Evolutionary conservation across 1,139 yeast genomes (phyloP), one percentile per base, ranked within the genome.

Genomic region (Geotrichum macrosporum): DNA sequence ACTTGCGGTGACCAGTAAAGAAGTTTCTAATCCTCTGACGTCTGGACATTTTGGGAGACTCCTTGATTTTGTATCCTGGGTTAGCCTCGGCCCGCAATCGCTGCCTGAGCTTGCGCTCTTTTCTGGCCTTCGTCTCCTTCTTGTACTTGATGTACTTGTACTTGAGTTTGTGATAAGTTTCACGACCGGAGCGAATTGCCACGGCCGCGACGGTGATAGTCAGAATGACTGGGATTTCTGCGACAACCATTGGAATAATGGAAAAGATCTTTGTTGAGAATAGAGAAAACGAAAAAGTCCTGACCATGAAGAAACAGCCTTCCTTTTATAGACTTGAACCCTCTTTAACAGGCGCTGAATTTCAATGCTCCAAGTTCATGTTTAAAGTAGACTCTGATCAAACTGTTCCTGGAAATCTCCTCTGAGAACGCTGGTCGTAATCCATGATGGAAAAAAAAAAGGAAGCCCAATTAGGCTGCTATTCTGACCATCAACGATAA

Each of bases 141-240:
- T 35, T 30, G 35, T 27, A 13, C 15, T 26, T 20, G 19, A 19
- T 30, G 24, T 16, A 20, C 35, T 38, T 44, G 20, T 5, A 2
- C 13, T 32, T 33, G 24, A 26, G 22, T 12, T 3, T 24, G 26
- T 36, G 47, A 15, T 31, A 22, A 26, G 24, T 26, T 8, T 37
- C 33, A 21, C 42, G 40, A 16, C 43, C 30, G n/a, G 30, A 29
- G 19, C 43, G 38, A 15, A 27, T 18, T 9, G 43, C 33, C 3
- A 32, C 20, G 12, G 37, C 35, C n/a, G 40, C 30, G n/a, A 29
- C 35, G 4, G 47, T 31, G n/a, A 38, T 5, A 2, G 43, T 30
- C n/a, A 44, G 36, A 24, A 44, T n/a, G 15, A 22, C 30, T 3
- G 47, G 47, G 9, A 44, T 22, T 34, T 29, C 39, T 9, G 29